Base-by-base conservation (phyloP, 1,284 basidiomycete genomes). In the Boletus hoseneyae region DNA sequence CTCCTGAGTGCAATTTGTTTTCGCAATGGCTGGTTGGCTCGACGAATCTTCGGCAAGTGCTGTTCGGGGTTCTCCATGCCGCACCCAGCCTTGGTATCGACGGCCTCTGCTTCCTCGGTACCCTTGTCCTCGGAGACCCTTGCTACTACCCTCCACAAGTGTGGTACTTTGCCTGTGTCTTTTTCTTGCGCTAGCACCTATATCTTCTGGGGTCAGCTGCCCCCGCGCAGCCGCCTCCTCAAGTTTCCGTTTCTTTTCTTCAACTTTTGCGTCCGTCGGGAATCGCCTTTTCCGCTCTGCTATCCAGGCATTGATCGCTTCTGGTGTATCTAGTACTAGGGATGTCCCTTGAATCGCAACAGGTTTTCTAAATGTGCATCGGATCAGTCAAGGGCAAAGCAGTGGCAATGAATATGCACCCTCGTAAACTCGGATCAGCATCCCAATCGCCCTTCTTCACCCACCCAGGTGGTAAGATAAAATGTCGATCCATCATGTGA, bases 401-500 rank as follows among this genome's bases (percentile, higher is more conserved):
- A 27, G 37, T 15, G 12, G 13, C 11, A 47, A 29, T n/a, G 25
- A 9, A 9, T 6, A 50, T 68, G 51, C 57, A 86, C 87, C 85
- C 84, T 70, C 79, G 87, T 50, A 87, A 70, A 68, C 80, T 84
- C 16, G 83, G 86, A 66, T 88, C 86, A 5, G 85, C 79, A 62
- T 91, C 88, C 82, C 87, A 87, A 42, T 83, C 83, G 53, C 72
- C 77, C 56, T 77, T 76, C 51, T 83, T 78, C 45, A 88, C 77
- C 81, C 87, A 89, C 18, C 82, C 86, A 38, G 79, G 76, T 15
- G 88, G 87, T 58, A 84, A 93, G 44, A 94, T 85, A 43, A 95
- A 73, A 68, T 95, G 93, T 18, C 92, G 75, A 64, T 96, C 93
- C 82, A 93, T 93, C 79, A 87, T 90, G 65, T 96, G 93, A 18